Conservation (phyloP, 192 early-diverging fungal genomes). For the Coemansia sp. region DNA sequence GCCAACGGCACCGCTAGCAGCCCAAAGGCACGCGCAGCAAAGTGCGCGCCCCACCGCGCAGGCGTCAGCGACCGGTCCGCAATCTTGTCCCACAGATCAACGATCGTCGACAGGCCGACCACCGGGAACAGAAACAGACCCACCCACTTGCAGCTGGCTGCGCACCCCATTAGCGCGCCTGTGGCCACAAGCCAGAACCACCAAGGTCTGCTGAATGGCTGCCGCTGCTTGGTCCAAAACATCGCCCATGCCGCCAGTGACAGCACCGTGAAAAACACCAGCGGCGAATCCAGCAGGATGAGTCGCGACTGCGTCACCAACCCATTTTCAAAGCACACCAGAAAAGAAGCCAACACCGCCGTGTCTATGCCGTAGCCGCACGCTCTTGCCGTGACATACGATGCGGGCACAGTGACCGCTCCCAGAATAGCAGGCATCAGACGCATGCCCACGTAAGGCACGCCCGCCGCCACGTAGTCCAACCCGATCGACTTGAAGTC, state of each 20-base stretch:
- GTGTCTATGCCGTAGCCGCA: slow-evolving; percentile 74
- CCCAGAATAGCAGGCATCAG: slow-evolving; percentile 78
- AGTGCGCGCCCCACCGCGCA: slow-evolving; percentile 61
- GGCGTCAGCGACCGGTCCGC: slow-evolving; percentile 67
- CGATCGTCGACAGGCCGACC: slow-evolving; percentile 79
- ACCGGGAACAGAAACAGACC: slow-evolving; percentile 88
- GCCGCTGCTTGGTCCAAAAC: slow-evolving; percentile 73
- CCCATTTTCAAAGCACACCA: slow-evolving; percentile 91
- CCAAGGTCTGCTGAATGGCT: slow-evolving; percentile 79
- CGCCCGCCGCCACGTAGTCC: slow-evolving; percentile 85
- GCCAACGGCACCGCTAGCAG: slow-evolving; percentile 78
- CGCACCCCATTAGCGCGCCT: slow-evolving; percentile 74
- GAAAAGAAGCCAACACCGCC: slow-evolving; percentile 69
- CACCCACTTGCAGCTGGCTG: slow-evolving; percentile 89
- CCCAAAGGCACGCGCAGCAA: slow-evolving; percentile 78
- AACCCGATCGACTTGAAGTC: slow-evolving; percentile 92
- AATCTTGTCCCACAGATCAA: slow-evolving; percentile 87
- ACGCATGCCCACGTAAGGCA: slow-evolving; percentile 92
- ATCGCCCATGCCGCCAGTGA: slow-evolving; percentile 84
- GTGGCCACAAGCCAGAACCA: slow-evolving; percentile 90
- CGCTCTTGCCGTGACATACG: slow-evolving; percentile 76
- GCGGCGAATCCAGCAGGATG: slow-evolving; percentile 90
- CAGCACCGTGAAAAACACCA: slow-evolving; percentile 83
- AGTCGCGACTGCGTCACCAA: slow-evolving; percentile 88
- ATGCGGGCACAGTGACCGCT: slow-evolving; percentile 76